Evolutionary conservation across 768 basidiomycete species (phyloP).

Genomic region (Psilocybe cubensis): DNA sequence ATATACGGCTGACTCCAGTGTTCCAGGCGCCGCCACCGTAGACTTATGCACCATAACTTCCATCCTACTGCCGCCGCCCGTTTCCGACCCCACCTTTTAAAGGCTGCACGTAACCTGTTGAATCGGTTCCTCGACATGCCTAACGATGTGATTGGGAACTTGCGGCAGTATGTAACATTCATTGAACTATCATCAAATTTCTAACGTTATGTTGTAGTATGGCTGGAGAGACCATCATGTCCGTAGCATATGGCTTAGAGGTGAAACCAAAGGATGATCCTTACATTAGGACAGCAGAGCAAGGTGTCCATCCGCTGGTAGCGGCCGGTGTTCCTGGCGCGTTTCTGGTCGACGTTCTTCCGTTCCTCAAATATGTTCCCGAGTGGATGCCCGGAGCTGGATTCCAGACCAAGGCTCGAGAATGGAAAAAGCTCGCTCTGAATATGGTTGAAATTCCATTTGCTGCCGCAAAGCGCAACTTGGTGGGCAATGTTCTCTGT

Average conservation of each 20-base stretch:
- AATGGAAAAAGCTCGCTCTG: slow-evolving; percentile 41
- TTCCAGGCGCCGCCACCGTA: slow-evolving; percentile 21
- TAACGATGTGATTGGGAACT: slow-evolving; percentile 35
- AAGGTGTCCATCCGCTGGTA: slow-evolving; percentile 35
- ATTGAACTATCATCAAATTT: neutral
- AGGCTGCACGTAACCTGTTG: slow-evolving; percentile 27
- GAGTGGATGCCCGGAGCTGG: slow-evolving; percentile 63
- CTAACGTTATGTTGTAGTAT: neutral
- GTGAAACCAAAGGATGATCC: slow-evolving; percentile 44
- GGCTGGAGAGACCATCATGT: slow-evolving; percentile 31
- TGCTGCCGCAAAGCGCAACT: slow-evolving; percentile 23
- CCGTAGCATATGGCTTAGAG: slow-evolving; percentile 40
- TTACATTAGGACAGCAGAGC: slow-evolving; percentile 43
- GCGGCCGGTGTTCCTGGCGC: slow-evolving; percentile 41
- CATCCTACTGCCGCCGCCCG: slow-evolving; percentile 19
- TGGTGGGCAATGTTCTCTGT: slow-evolving; percentile 23
- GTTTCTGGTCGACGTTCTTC: slow-evolving; percentile 47
- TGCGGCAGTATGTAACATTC: slow-evolving; percentile 35
- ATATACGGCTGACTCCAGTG: slow-evolving; percentile 22
- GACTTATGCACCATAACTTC: slow-evolving; percentile 23
- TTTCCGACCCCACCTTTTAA: slow-evolving; percentile 29
- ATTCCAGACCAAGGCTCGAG: slow-evolving; percentile 53
- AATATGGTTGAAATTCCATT: slow-evolving; percentile 45
- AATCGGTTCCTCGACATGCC: slow-evolving; percentile 35
- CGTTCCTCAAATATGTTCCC: slow-evolving; percentile 48